Conservation (phyloP, 2,329 filamentous ascomycete genomes). For the Rhynchosporium graminicola region DNA sequence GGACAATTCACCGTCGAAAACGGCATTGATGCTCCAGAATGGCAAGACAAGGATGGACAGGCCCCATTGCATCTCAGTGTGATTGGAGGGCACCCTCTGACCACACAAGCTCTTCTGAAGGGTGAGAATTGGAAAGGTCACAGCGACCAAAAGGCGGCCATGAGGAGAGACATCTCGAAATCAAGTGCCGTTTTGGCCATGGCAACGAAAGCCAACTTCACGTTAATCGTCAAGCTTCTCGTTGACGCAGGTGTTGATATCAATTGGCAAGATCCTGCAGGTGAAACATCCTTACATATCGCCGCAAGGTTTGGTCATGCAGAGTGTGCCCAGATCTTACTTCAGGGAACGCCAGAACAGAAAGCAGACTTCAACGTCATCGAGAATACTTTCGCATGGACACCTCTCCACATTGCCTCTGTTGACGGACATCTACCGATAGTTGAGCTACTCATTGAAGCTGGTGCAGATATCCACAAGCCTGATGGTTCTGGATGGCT, state of each 20-base stretch:
- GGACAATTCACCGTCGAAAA: slow-evolving; percentile 79
- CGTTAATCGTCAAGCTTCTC: slow-evolving; percentile 79
- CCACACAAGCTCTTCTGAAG: slow-evolving; percentile 77
- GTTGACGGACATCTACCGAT: slow-evolving; percentile 82
- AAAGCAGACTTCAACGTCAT: slow-evolving; percentile 74
- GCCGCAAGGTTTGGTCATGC: slow-evolving; percentile 86
- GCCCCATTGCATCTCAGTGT: slow-evolving; percentile 91
- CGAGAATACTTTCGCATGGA: slow-evolving; percentile 90
- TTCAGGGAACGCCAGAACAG: slow-evolving; percentile 69
- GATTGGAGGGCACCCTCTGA: slow-evolving; percentile 84
- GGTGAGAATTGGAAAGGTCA: slow-evolving; percentile 74
- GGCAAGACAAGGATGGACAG: slow-evolving; percentile 92
- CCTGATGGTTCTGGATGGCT: slow-evolving; percentile 91
- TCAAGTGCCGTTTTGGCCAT: slow-evolving; percentile 86
- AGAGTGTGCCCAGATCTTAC: slow-evolving; percentile 74
- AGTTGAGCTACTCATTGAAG: slow-evolving; percentile 74
- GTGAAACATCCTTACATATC: slow-evolving; percentile 89
- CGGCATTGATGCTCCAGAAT: slow-evolving; percentile 82
- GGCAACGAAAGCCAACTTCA: slow-evolving; percentile 85
- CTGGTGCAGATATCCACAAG: slow-evolving; percentile 73
- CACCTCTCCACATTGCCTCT: slow-evolving; percentile 87
- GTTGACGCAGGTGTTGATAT: slow-evolving; percentile 90
- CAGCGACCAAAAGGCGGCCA: slow-evolving; percentile 60
- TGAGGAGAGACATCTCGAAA: slow-evolving; percentile 71
- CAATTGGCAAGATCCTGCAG: slow-evolving; percentile 87